phyloP scores from a whole-genome alignment of 2,329 filamentous ascomycete species.

The Paecilomyces sp. region DNA sequence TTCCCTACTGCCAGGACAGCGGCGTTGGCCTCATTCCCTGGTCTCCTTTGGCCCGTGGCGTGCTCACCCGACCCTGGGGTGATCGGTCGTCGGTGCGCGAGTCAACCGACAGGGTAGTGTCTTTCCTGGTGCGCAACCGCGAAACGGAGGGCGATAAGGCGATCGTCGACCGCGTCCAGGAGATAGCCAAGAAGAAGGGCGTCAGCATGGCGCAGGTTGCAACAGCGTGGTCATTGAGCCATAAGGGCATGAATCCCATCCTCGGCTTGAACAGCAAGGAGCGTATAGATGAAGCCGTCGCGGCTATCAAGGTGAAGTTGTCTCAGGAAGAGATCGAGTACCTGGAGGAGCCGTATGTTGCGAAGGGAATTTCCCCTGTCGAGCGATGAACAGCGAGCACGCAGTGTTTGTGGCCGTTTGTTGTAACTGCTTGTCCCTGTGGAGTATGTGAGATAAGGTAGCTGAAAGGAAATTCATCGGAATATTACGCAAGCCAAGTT shows the following conservation, averaged over 20 bases:
- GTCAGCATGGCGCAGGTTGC: slow-evolving; percentile 59
- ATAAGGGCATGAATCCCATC: slow-evolving; percentile 51
- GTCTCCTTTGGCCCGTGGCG: slow-evolving; percentile 37
- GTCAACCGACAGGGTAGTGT: slow-evolving; percentile 36
- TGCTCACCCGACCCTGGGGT: slow-evolving; percentile 40
- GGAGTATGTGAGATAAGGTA: not conserved
- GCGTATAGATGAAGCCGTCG: slow-evolving; percentile 56
- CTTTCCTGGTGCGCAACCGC: slow-evolving; percentile 33
- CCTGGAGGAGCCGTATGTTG: slow-evolving; percentile 56
- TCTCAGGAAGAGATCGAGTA: slow-evolving; percentile 54
- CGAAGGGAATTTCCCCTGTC: slow-evolving; percentile 33
- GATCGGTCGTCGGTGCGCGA: slow-evolving; percentile 37
- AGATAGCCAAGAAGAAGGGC: slow-evolving; percentile 51
- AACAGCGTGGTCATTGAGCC: slow-evolving; percentile 55
- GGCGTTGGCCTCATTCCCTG: slow-evolving; percentile 33
- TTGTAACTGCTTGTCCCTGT: not conserved
- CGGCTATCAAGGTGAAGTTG: slow-evolving; percentile 40
- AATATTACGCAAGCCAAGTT: not conserved
- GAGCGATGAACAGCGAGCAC: slow-evolving; percentile 24
- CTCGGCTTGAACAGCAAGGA: slow-evolving; percentile 53
- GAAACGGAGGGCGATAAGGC: slow-evolving; percentile 43
- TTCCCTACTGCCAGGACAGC: slow-evolving; percentile 31
- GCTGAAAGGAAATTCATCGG: not conserved
- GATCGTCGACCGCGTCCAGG: slow-evolving; percentile 50
- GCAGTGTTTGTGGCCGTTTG: not conserved